Conservation (phyloP, 2,329 filamentous ascomycete genomes). For the Beauveria australis region DNA sequence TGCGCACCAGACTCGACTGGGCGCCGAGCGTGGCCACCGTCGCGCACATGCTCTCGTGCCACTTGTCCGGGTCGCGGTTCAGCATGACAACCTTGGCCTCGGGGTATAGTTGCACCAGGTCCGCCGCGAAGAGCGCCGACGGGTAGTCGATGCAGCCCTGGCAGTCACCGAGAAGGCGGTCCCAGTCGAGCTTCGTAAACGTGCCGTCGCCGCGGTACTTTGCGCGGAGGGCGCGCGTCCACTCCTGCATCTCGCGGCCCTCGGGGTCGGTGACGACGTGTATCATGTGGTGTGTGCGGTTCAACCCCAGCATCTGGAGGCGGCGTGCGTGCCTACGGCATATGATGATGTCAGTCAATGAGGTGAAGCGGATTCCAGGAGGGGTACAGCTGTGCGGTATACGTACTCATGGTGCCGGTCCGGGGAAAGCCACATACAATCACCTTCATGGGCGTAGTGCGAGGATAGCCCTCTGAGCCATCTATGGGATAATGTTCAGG, state of each 20-base stretch:
- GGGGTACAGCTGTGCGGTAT: too few species aligned
- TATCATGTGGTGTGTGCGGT: constrained; percentile 13
- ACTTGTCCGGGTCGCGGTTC: constrained; percentile 13
- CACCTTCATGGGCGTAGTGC: constrained; percentile 6
- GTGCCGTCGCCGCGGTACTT: constrained; percentile 5
- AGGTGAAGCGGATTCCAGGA: neutral
- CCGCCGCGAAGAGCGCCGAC: constrained; percentile 12
- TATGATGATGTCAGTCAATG: neutral
- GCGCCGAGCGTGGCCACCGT: constrained; percentile 6
- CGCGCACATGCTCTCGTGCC: constrained; percentile 17
- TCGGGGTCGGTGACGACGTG: neutral
- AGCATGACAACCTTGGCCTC: constrained; percentile 15
- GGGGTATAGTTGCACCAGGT: constrained; percentile 15
- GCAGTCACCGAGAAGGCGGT: constrained; percentile 14
- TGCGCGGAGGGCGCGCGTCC: constrained; percentile 7
- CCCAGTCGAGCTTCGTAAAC: constrained; percentile 11
- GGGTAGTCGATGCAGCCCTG: constrained; percentile 15
- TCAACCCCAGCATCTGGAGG: constrained; percentile 13
- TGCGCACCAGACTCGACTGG: constrained; percentile 3
- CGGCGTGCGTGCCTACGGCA: constrained; percentile 4
- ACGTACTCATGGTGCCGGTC: constrained; percentile 9
- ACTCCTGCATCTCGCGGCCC: constrained; percentile 1
- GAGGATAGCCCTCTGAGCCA: constrained; percentile 11
- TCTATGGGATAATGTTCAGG: constrained; percentile 2
- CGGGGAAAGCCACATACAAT: constrained; percentile 10